These are phyloP conservation scores for Pholiota microspora DNA, from an alignment of 768 basidiomycete species.

Conservation along the genomic window DNA sequence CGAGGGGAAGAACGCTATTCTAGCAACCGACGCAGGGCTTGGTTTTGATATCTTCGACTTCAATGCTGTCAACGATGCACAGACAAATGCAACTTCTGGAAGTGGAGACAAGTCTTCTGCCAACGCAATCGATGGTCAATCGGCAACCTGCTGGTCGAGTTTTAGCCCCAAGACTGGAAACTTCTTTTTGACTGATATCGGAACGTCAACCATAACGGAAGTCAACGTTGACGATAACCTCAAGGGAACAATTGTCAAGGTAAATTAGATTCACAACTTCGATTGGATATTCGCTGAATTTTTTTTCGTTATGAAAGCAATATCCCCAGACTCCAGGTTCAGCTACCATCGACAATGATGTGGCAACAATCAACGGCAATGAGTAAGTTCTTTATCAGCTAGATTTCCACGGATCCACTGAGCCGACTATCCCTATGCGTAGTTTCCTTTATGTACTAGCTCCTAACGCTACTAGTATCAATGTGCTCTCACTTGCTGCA, in stretches of 20 bases:
- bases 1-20: constrained; percentile 29
- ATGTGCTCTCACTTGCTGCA: constrained; percentile 25
- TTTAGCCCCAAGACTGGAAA: constrained; percentile 40
- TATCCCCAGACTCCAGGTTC: constrained; percentile 34
- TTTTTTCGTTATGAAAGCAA: constrained; percentile 26
- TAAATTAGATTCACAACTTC: constrained; percentile 22
- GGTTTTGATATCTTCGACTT: constrained; percentile 40
- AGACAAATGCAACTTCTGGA: background rate
- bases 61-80: background rate
- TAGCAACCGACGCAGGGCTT: constrained; percentile 38
- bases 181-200: constrained; percentile 45
- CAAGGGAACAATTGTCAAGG: constrained; percentile 38
- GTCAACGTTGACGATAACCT: constrained; percentile 45
- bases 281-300: background rate
- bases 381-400: constrained; percentile 26
- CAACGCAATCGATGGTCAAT: constrained; percentile 36
- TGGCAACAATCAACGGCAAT: constrained; percentile 34
- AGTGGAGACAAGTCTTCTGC: constrained; percentile 23
- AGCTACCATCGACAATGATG: constrained; percentile 39
- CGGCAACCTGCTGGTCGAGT: constrained; percentile 42
- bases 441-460: constrained; percentile 30
- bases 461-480: constrained; percentile 24
- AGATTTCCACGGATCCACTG: background rate
- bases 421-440: background rate
- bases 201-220: constrained; percentile 40